Evolutionary conservation across 1,139 yeast genomes (phyloP).

Genomic region (Kodamaea plutei): DNA sequence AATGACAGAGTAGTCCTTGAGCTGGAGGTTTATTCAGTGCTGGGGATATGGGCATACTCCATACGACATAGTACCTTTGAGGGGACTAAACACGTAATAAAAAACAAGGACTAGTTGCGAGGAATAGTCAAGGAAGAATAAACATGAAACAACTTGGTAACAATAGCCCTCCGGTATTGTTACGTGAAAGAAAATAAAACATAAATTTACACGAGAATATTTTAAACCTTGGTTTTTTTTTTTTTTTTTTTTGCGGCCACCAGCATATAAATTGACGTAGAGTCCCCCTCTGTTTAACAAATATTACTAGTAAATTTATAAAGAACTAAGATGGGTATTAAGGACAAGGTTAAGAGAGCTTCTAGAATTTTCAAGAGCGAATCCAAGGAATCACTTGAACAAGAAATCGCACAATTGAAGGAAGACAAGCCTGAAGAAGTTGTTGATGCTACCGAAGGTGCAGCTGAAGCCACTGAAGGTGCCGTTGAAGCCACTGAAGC

Average conservation of each 20-base stretch:
- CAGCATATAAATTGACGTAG: slow-evolving; percentile 6
- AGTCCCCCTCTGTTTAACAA: slow-evolving; percentile 4
- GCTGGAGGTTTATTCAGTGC: too few relatives aligned
- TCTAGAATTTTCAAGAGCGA: slow-evolving; percentile 37
- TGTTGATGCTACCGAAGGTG: slow-evolving; percentile 12
- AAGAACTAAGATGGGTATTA: slow-evolving; percentile 33
- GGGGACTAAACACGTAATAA: too few relatives aligned
- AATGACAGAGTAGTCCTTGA: too few relatives aligned
- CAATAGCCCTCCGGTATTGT: slow-evolving; percentile 1
- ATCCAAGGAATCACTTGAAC: slow-evolving; percentile 24
- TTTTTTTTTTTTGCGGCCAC: slow-evolving; percentile 4
- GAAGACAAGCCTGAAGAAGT: slow-evolving; percentile 11
- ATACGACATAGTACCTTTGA: too few relatives aligned
- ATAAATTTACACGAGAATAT: slow-evolving; percentile 6
- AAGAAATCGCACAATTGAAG: slow-evolving; percentile 12
- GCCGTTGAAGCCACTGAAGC: slow-evolving; percentile 11
- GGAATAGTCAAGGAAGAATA: slow-evolving; percentile 1
- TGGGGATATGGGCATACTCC: too few relatives aligned
- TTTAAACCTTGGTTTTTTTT: slow-evolving; percentile 3
- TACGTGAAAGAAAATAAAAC: neutral
- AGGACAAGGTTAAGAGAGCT: slow-evolving; percentile 45
- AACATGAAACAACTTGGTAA: neutral
- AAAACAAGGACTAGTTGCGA: too few relatives aligned
- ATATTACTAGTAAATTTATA: neutral
- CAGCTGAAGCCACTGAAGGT: slow-evolving; percentile 12